Conservation (phyloP, 2,329 filamentous ascomycete genomes). For the Diaporthe citrichinensis region DNA sequence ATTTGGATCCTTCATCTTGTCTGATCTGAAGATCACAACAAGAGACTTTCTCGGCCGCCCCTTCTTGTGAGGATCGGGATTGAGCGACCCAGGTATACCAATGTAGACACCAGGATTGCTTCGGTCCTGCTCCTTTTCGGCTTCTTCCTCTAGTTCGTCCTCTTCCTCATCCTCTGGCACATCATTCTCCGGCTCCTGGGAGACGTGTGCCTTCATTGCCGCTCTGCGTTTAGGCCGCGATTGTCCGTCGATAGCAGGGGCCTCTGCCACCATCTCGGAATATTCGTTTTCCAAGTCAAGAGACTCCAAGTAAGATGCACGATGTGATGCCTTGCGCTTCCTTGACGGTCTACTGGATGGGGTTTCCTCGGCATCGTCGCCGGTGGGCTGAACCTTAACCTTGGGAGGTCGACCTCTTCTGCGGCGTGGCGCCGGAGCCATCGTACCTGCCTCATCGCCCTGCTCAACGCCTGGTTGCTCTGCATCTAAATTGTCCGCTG, state of each 20-base stretch:
- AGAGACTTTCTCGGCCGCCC: conserved; percentile 51
- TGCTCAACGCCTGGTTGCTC: not conserved
- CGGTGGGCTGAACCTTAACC: not conserved
- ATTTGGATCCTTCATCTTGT: conserved; percentile 46
- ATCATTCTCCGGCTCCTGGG: not conserved
- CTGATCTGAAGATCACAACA: conserved; percentile 49
- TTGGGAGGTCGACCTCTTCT: conserved; percentile 24
- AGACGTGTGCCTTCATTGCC: conserved; percentile 7
- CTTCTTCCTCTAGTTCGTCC: conserved; percentile 23
- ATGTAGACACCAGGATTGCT: conserved; percentile 44
- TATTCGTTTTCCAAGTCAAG: not conserved
- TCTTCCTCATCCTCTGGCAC: not conserved
- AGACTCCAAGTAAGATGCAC: conserved; percentile 29
- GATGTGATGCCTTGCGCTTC: conserved; percentile 39
- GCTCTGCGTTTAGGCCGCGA: conserved; percentile 22
- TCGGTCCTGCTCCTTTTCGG: conserved; percentile 29
- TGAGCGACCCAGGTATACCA: conserved; percentile 48
- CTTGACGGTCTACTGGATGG: not conserved
- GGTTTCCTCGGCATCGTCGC: not conserved
- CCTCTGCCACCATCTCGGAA: not conserved
- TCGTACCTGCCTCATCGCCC: not conserved
- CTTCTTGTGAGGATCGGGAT: conserved; percentile 44
- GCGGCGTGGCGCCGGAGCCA: not conserved
- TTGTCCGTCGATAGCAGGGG: not conserved
- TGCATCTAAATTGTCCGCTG: not conserved